These are phyloP conservation scores for Lepidium sativum DNA, from an alignment of 345 rosid genomes.

Conservation along the genomic window DNA sequence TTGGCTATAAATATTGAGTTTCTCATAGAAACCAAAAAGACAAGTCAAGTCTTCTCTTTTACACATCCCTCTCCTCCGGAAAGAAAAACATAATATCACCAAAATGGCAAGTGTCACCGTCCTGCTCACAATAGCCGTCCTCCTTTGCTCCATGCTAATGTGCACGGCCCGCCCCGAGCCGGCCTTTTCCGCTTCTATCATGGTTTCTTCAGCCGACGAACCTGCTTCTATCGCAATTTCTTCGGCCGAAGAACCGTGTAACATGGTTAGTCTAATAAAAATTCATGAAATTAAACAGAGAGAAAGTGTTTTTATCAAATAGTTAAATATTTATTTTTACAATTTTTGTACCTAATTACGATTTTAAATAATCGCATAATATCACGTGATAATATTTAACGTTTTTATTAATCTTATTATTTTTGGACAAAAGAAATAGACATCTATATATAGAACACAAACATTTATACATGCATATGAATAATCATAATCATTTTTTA, in stretches of 20 bases:
- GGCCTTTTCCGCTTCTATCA: not conserved
- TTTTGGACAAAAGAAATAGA: too few relatives aligned
- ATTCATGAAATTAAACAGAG: too few relatives aligned
- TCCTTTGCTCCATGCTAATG: conserved; percentile 22
- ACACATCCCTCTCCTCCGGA: not conserved
- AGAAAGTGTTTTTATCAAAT: too few relatives aligned
- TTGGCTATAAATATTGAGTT: conserved; percentile 13
- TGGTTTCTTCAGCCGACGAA: not conserved
- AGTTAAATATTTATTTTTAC: too few relatives aligned
- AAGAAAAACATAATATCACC: not conserved
- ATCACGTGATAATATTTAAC: too few relatives aligned
- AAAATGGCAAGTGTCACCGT: conserved; percentile 19
- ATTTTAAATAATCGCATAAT: too few relatives aligned
- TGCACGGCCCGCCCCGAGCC: conserved; percentile 19
- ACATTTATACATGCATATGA: too few relatives aligned
- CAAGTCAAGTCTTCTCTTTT: not conserved
- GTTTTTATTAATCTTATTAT: too few relatives aligned
- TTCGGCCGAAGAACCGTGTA: not conserved
- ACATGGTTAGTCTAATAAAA: conserved; percentile 14
- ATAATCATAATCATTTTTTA: too few relatives aligned
- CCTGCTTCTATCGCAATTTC: not conserved
- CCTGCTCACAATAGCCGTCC: conserved; percentile 18
- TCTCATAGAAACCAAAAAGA: not conserved
- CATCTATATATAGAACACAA: too few relatives aligned
- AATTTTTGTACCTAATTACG: too few relatives aligned